Conservation (phyloP, 2,329 filamentous ascomycete genomes). For the Thelonectria blattea region DNA sequence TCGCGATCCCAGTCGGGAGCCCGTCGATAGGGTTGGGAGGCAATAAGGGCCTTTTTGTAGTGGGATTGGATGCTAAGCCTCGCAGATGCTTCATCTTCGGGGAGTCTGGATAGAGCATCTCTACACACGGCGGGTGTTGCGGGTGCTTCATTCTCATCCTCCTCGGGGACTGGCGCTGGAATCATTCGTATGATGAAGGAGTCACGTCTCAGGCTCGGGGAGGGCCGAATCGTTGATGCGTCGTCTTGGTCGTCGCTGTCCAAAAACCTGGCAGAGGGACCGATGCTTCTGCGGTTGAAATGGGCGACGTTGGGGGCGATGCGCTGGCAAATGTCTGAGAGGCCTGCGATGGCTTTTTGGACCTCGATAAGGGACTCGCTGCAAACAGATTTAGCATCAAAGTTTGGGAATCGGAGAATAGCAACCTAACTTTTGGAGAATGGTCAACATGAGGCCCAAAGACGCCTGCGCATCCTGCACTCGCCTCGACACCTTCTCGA, state of each 20-base stretch:
- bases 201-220: neutral
- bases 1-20: neutral
- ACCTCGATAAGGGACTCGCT: constrained; percentile 6
- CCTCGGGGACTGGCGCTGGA: neutral
- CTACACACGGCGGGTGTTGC: no score
- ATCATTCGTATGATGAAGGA: constrained; percentile 1
- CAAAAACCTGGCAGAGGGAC: neutral
- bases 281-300: constrained; percentile 7
- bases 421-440: constrained; percentile 5
- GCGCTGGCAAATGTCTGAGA: neutral
- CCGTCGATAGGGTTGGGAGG: constrained; percentile 1
- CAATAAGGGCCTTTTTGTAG: neutral
- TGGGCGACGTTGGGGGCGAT: constrained; percentile 11
- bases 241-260: neutral
- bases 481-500: neutral
- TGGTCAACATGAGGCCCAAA: constrained; percentile 1
- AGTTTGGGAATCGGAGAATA: neutral
- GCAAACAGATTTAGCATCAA: neutral
- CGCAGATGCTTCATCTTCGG: neutral
- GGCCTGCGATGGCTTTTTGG: constrained; percentile 1
- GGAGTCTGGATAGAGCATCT: neutral
- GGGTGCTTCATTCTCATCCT: neutral
- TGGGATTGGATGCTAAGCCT: neutral
- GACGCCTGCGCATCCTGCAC: constrained; percentile 10
- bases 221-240: neutral